Evolutionary conservation across 1,284 basidiomycete species (phyloP).

Genomic region (Heterobasidion annosum): DNA sequence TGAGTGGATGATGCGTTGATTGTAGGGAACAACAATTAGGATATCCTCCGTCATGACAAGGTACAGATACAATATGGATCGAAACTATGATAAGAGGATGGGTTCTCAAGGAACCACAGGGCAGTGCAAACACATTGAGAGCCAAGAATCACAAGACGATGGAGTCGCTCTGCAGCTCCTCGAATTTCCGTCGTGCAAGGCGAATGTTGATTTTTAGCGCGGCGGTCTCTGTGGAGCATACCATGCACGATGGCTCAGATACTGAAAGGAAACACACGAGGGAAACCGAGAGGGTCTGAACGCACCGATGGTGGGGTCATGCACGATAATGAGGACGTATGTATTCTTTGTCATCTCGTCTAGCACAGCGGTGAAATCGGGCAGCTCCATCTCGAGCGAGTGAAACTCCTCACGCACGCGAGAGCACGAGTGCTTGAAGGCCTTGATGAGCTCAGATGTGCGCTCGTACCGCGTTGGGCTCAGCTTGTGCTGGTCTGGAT

Average conservation of each 20-base stretch:
- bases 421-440: slow-evolving; percentile 87
- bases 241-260: not conserved
- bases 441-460: slow-evolving; percentile 92
- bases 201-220: slow-evolving; percentile 80
- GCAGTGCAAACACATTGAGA: not conserved
- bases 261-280: not conserved
- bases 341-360: slow-evolving; percentile 94
- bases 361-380: slow-evolving; percentile 86
- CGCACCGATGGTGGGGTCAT: slow-evolving; percentile 81
- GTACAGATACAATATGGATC: no score
- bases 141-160: slow-evolving; percentile 16
- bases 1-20: no score
- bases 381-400: slow-evolving; percentile 72
- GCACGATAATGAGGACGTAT: slow-evolving; percentile 85
- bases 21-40: no score
- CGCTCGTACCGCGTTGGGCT: slow-evolving; percentile 88
- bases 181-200: slow-evolving; percentile 75
- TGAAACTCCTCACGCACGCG: slow-evolving; percentile 78
- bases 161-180: slow-evolving; percentile 69
- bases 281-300: not conserved
- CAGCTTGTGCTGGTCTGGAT: slow-evolving; percentile 39
- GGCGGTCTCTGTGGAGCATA: slow-evolving; percentile 56
- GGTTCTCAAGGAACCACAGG: no score
- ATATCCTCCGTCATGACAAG: no score
- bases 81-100: no score